Conservation (phyloP, 768 basidiomycete genomes). For the Calocybe indica region DNA sequence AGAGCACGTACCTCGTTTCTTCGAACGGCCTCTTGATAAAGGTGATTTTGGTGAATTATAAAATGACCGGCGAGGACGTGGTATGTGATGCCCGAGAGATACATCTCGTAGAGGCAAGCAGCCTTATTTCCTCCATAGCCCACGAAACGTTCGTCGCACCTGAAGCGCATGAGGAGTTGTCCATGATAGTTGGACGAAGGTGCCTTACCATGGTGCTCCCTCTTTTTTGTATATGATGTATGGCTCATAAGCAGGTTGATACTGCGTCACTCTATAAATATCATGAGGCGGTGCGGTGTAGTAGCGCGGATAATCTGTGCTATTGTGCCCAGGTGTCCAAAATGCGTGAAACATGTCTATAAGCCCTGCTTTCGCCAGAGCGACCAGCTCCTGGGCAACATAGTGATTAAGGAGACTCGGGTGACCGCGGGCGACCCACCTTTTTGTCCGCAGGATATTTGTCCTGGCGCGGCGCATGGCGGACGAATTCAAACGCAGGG, state of each 20-base stretch:
- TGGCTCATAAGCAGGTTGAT: slow-evolving; percentile 85
- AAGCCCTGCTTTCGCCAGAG: slow-evolving; percentile 47
- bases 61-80: slow-evolving; percentile 86
- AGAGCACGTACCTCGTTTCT: slow-evolving; percentile 51
- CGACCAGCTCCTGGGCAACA: slow-evolving; percentile 41
- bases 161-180: slow-evolving; percentile 19
- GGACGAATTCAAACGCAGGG: slow-evolving; percentile 79
- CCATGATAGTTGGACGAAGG: slow-evolving; percentile 1
- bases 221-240: slow-evolving; percentile 80
- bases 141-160: slow-evolving; percentile 89
- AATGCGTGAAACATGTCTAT: slow-evolving; percentile 74
- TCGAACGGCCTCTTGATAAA: slow-evolving; percentile 71
- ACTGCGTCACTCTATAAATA: slow-evolving; percentile 69
- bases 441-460: slow-evolving; percentile 67
- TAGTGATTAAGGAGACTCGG: background rate
- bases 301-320: slow-evolving; percentile 71
- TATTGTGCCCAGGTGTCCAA: slow-evolving; percentile 78
- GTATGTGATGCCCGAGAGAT: slow-evolving; percentile 77
- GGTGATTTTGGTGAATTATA: slow-evolving; percentile 81
- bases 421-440: slow-evolving; percentile 29
- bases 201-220: slow-evolving; percentile 62
- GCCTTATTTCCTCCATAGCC: slow-evolving; percentile 94
- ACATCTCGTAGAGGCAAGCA: slow-evolving; percentile 88
- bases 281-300: slow-evolving; percentile 55
- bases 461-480: slow-evolving; percentile 44